Evolutionary conservation across 805 yeast genomes (phyloP), one percentile per base, ranked within the genome.

Genomic region (Torulaspora quercuum): DNA sequence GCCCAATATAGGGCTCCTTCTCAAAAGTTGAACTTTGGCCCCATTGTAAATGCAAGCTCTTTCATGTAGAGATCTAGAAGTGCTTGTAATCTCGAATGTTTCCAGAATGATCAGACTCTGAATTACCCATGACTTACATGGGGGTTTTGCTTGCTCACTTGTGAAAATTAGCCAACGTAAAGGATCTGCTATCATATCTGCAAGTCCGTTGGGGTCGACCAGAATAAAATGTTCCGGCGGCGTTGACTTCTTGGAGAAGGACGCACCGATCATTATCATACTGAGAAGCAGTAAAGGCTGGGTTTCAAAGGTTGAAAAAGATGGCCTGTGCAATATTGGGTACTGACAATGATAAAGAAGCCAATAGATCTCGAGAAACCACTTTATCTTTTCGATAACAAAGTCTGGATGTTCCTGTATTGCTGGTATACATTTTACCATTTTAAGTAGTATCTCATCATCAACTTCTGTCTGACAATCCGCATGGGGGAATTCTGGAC

Each of bases 21-120:
- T 64, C 29, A 83, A 60, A 25, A 83, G 62, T 57, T 83, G 94
- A 25, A 83, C 76, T 0, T 85, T 76, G 1, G 92, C 80, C 3
- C 89, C 92, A 56, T 85, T 94, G 53, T 84, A 90, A 12, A 84
- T 64, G 57, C 80, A 88, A 0, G 83, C 82, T 26, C 94, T 59
- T 59, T 84, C 95, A 53, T 84, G 95, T 51, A 82, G 58, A 17
- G 60, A 58, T 48, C 94, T 63, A 25, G 74, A 70, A 1, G 83
- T 65, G 49, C 80, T 78, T 44, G 78, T 72, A 61, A 84, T 81
- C 54, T 84, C 95, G 51, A 74, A 78, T 63, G 78, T 77, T 52
- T 84, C 92, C 13, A 85, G 57, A 45, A 84, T 54, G 35, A 80
- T 59, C 45, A 84, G 66, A 49, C 82, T 69, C 58, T 84, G 95